Base-by-base conservation (phyloP, 2,329 filamentous ascomycete genomes). In the Pleochaeta shiraiana region DNA sequence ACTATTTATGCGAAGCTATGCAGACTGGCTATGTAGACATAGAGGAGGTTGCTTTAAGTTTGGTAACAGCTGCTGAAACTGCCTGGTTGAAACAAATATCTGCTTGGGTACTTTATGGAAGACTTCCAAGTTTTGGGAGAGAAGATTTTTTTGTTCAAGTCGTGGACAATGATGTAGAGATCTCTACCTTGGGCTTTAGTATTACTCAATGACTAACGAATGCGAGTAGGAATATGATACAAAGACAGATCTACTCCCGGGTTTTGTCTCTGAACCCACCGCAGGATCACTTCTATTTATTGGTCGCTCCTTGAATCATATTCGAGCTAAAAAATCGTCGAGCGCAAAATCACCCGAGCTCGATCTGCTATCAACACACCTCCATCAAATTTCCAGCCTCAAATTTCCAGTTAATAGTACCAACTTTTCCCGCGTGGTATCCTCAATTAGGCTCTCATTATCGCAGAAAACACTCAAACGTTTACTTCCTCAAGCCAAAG, bases 61-160 rank as follows among this genome's bases (percentile, higher is more conserved):
- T 97, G 39, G 81, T 89, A n/a, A 81, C 78, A 16, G 78, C 89
- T 26, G 91, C 90, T 0, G 92, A 98, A 75, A 87, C 83, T 33
- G 87, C 91, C 9, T 98, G 93, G 93, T 77, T 97, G 71, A 88
- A 90, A 73, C 90, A 95, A 72, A 79, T 95, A 12, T 88, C 90
- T 3, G 87, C 88, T 30, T 98, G 92, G 92, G 80, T 97, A 9
- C 75, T 97, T 16, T 95, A 95, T 73, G 93, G 93, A 4, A 83
- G 87, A 63, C 75, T 95, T 65, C 91, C 92, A 0, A 81, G 80
- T 16, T 85, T 88, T 72, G 90, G 89, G 2, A 81, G 79, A 4
- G 79, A 82, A n/a, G 92, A 97, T 74, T 97, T 97, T 73, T 95
- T 95, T 72, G 83, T 97, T 34, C 80, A 81, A 33, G 69, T 67